Evolutionary conservation across 2,329 filamentous ascomycete genomes (phyloP), one percentile per base, ranked within the genome.

Genomic region (Aureobasidium mangrovei): DNA sequence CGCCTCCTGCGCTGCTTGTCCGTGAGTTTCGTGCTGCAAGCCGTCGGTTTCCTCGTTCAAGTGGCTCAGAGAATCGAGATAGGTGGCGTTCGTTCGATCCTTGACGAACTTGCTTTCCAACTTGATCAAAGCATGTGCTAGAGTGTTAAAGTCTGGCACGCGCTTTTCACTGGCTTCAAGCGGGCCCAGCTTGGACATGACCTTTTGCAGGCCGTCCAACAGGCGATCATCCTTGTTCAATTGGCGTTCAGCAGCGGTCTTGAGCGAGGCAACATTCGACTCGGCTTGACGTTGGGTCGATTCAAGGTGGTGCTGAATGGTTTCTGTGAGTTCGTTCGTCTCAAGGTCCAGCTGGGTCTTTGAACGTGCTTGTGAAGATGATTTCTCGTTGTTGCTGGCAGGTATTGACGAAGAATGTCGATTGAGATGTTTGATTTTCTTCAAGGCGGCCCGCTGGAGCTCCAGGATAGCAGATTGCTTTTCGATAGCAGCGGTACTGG

Each of bases 131-230:
- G 69, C 68, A 35, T 67, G 66, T 57, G 81, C 80, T 60, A 86
- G 75, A 56, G 76, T 75, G 40, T 78, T 74, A 7, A 84, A 70
- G 2, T 73, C 74, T 53, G 75, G 68, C 42, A 78, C 71, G 46
- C 24, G 33, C 7, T 28, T 41, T 12, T 36, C 43, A 4, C 41
- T 35, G 4, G 43, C 18, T 26, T 56, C 41, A 1, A 44, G 10
- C 3, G 36, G 36, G 7, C 18, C 72, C 3, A 87, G 73, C 59
- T 83, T 82, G 56, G 76, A 77, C 0, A 83, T 77, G 2, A 88
- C 74, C 59, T 85, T 85, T 62, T 85, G 81, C 2, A 88, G 70
- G 56, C 82, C 82, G 24, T 77, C 72, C 1, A 88, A 70, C 2
- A 87, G 72, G 57, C 79, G 81, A 63, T 88, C 83, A 57, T 88